Evolutionary conservation across 169 alveolate species (phyloP).

Genomic region (Eimeria maxima): DNA sequence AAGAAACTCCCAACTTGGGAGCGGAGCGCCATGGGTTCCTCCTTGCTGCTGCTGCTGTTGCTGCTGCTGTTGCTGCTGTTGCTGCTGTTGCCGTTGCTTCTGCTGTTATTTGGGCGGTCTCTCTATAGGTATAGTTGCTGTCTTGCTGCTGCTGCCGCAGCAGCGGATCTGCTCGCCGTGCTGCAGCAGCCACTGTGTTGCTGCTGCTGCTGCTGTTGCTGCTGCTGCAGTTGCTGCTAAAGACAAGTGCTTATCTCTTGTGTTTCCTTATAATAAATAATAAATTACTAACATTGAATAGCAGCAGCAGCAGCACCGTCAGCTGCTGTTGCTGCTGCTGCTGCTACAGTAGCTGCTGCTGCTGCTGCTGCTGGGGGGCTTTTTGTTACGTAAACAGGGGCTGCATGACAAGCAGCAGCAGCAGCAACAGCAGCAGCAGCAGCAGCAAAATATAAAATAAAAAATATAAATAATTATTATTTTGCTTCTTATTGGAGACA

Average conservation of each 20-base stretch:
- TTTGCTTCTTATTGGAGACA: not conserved
- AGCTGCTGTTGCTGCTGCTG: slow-evolving; percentile 16
- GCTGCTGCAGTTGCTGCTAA: not conserved
- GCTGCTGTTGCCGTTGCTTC: not conserved
- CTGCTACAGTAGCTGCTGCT: not conserved
- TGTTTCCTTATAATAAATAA: not conserved
- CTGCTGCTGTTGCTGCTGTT: not conserved
- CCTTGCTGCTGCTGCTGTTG: not conserved
- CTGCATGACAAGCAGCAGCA: not conserved
- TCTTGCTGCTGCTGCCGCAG: slow-evolving; percentile 13
- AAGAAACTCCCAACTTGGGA: not conserved
- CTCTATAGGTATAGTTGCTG: not conserved
- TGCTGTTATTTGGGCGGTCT: not conserved
- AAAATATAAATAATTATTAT: not conserved
- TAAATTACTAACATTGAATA: not conserved
- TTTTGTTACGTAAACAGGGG: not conserved
- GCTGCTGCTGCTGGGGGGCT: slow-evolving; percentile 27
- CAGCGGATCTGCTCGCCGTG: slow-evolving; percentile 10
- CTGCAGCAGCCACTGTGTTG: slow-evolving; percentile 1
- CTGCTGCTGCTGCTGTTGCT: slow-evolving; percentile 42
- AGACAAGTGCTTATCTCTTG: not conserved
- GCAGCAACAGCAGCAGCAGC: slow-evolving; percentile 20
- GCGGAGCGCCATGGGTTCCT: not conserved
- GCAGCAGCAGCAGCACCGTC: too few relatives aligned
- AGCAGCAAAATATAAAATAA: not conserved